A percentile compares a stretch with the other conserved stretches of the same genome.
Evolutionary conservation across 805 yeast genomes (phyloP).

Genomic region (Suhomyces vadensis): DNA sequence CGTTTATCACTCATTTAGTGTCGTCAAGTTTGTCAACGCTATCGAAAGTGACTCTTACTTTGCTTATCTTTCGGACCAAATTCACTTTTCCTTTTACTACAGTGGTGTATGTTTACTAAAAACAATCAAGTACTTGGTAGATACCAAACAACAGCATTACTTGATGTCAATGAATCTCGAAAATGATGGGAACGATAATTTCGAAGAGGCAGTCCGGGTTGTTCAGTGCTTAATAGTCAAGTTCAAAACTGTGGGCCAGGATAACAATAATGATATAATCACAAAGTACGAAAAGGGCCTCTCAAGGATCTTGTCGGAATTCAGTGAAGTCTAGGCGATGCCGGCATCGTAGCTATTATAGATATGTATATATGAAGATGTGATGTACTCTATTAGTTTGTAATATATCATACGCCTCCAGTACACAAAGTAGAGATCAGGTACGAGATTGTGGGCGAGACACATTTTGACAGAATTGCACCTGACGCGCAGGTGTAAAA

Average conservation of each 20-base stretch:
- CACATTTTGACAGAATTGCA: too few relatives aligned
- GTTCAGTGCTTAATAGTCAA: slow-evolving; percentile 27
- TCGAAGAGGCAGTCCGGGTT: background rate
- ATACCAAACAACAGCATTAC: slow-evolving; percentile 4
- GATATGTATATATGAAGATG: background rate
- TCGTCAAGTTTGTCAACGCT: slow-evolving; percentile 41
- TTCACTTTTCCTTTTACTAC: slow-evolving; percentile 54
- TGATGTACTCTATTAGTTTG: too few relatives aligned
- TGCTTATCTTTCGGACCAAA: slow-evolving; percentile 70
- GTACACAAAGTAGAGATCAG: background rate
- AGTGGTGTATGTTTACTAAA: slow-evolving; percentile 40
- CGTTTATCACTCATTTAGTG: slow-evolving; percentile 42
- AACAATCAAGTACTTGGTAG: slow-evolving; percentile 16
- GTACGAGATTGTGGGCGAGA: too few relatives aligned
- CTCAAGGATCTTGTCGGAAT: slow-evolving; percentile 1
- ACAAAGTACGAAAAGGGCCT: slow-evolving; percentile 30
- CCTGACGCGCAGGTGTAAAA: background rate
- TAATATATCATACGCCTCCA: too few relatives aligned
- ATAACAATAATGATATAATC: slow-evolving; percentile 30
- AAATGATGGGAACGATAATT: slow-evolving; percentile 8
- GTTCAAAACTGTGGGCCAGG: slow-evolving; percentile 29
- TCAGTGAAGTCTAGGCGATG: background rate
- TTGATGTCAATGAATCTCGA: background rate
- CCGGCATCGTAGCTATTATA: background rate
- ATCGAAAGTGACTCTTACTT: slow-evolving; percentile 57